Base-by-base conservation (phyloP, 192 early-diverging fungal genomes). In the Coemansia sp. region DNA sequence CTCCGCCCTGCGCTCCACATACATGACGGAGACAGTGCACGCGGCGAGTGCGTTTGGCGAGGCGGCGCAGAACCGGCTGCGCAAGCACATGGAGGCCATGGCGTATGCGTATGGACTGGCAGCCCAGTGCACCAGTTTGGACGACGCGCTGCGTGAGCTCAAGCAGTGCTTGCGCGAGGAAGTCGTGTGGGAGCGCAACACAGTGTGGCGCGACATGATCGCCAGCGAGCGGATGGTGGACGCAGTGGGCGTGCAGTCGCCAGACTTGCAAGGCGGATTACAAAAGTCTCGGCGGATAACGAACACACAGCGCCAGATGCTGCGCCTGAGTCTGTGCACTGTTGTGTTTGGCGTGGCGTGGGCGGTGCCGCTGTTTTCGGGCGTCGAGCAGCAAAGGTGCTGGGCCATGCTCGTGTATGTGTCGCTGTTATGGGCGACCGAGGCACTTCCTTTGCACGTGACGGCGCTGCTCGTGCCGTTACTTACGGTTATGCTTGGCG, bases 191-290 rank as follows among this genome's bases (percentile, higher is more conserved):
- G 94, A 98, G 75, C 88, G 96, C 68, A 98, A 96, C 78, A 98
- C 96, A 0, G 88, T 98, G 22, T 98, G 96, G 96, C 84, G 93
- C 62, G 96, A 98, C 71, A 94, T 98, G 93, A 90, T 98, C 69
- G 90, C 89, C 37, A 87, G 87, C 65, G 93, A 94, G 73, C 84
- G 94, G 18, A 90, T 84, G 82, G 83, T 84, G n/a, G 82, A 87
- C 22, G 88, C 88, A 5, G 88, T 91, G 8, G 88, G 84, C n/a
- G 83, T 92, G 43, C 78, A 81, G 64, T 65, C 72, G 57, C 83
- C 58, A 37, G 74, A 82, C 51, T 70, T 82, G 9, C 78, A 73
- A 45, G 66, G 0, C 18, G 54, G 10, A 32, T 60, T 0, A 22
- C 22, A 22, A 22, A 88, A 85, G 29, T 86, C 84, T 1, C 82